Conservation (phyloP, 208 protist species). For the Balamuthia mandrillaris region DNA sequence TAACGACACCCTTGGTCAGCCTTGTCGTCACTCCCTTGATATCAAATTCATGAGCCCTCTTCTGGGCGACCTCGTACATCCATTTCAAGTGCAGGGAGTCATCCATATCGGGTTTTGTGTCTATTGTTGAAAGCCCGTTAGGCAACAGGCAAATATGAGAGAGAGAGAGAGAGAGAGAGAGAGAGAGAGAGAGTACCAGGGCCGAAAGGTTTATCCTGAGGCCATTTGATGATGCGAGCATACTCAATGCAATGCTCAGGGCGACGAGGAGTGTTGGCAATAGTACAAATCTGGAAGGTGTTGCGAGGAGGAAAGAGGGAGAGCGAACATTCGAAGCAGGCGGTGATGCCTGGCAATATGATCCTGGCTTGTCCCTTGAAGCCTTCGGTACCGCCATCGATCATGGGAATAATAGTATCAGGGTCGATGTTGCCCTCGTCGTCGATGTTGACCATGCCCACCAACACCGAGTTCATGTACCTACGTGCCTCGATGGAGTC, state of each 20-base stretch:
- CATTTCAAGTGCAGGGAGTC: conserved; percentile 65
- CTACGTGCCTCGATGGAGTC: conserved; percentile 91
- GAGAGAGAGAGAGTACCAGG: background rate
- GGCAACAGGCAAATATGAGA: background rate
- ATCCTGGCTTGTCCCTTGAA: conserved; percentile 92
- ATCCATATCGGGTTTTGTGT: conserved; percentile 63
- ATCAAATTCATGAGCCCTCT: conserved; percentile 73
- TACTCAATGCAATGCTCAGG: conserved; percentile 96
- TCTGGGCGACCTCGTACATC: conserved; percentile 60
- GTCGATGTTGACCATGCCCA: conserved; percentile 45
- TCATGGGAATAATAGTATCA: conserved; percentile 84
- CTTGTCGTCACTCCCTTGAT: conserved; percentile 86
- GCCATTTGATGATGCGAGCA: conserved; percentile 61
- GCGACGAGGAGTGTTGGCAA: conserved; percentile 86
- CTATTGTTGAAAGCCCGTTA: background rate
- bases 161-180: background rate
- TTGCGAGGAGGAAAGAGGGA: conserved; percentile 1
- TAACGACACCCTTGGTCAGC: conserved; percentile 90
- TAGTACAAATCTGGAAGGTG: conserved; percentile 88
- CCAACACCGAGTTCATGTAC: conserved; percentile 86
- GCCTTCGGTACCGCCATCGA: conserved; percentile 97
- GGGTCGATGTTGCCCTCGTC: conserved; percentile 65
- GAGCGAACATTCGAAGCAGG: conserved; percentile 74
- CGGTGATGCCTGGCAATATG: conserved; percentile 77
- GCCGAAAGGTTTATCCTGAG: conserved; percentile 43